Evolutionary conservation across 2,329 filamentous ascomycete species (phyloP), one percentile per base, ranked within the genome.

Genomic region (Rutstroemia sp.): DNA sequence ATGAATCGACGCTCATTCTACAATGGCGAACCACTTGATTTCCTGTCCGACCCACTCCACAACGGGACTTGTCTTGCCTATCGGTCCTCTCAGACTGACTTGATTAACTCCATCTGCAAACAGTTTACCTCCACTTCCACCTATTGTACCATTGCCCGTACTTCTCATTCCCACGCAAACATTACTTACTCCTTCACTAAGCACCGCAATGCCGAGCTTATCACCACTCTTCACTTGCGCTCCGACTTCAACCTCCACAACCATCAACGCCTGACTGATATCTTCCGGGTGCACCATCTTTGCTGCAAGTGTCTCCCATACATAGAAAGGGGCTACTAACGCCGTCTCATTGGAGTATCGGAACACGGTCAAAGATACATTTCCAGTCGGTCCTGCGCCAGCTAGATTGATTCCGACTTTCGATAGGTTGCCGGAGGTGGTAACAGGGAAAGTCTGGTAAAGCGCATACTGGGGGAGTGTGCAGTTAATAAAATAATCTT

Each of bases 361-460:
- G 51, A 65, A 65, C 7, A 64, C 45, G 5, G 62, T 62, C 21
- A 62, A 27, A 4, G 56, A 57, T 4, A 60, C 39, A 16, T 61
- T 61, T 10, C 39, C 56, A 10, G 57, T 61, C 7, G 60, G 58
- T 16, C 23, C 34, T 14, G 47, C 54, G 21, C 56, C 55, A 5
- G 62, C 62, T n/a, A 65, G 49, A 14, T 64, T 66, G 1, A 65
- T 12, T 19, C 59, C 56, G 10, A 65, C 49, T 30, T 57, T 49
- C 4, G 50, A 42, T 2, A 66, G 37, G 4, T 23, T 58, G 5
- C 65, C 62, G 19, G 58, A 21, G 41, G 56, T 60, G 10, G 60
- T 58, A 10, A 60, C 51, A 3, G 56, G 46, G 52, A 59, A 65
- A 2, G 62, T 65, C 54, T 65, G 63, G 44, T 63, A 65, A 42